phyloP scores from a whole-genome alignment of 495 filamentous ascomycete species.

The Annulohypoxylon nitens region DNA sequence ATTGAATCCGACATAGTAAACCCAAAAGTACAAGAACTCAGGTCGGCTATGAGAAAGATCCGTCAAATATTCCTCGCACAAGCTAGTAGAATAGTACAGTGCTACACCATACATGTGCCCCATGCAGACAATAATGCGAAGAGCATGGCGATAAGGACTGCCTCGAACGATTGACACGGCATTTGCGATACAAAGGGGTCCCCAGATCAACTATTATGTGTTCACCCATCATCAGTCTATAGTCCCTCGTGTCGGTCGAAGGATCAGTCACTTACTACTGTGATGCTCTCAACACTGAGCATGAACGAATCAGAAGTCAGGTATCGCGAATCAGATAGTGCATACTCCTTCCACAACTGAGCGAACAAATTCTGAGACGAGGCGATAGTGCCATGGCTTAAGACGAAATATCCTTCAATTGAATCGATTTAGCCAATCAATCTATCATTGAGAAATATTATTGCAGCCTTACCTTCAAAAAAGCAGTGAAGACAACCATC shows the following conservation, averaged over 20 bases:
- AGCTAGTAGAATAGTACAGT: constrained; percentile 86
- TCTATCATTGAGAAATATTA: not conserved
- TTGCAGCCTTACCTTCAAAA: constrained; percentile 73
- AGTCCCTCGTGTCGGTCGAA: not conserved
- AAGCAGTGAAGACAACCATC: constrained; percentile 77
- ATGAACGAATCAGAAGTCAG: constrained; percentile 83
- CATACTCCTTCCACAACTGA: constrained; percentile 92
- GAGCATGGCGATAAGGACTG: constrained; percentile 74
- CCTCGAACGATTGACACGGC: constrained; percentile 68
- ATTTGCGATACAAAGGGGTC: constrained; percentile 79
- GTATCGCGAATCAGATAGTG: constrained; percentile 85
- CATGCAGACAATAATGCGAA: constrained; percentile 79
- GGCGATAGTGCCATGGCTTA: constrained; percentile 67
- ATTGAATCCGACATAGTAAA: constrained; percentile 90
- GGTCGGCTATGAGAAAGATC: constrained; percentile 76
- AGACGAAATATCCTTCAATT: constrained; percentile 77
- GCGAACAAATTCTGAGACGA: constrained; percentile 68
- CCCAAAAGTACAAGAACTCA: constrained; percentile 86
- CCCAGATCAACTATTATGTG: constrained; percentile 69
- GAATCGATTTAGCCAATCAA: not conserved
- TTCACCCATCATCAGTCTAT: constrained; percentile 8
- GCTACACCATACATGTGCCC: constrained; percentile 89
- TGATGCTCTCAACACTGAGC: constrained; percentile 86
- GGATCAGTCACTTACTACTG: constrained; percentile 68
- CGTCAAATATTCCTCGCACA: constrained; percentile 72